Evolutionary conservation across 306 rosid species (phyloP).

Genomic region (Cicer chorassanicum): DNA sequence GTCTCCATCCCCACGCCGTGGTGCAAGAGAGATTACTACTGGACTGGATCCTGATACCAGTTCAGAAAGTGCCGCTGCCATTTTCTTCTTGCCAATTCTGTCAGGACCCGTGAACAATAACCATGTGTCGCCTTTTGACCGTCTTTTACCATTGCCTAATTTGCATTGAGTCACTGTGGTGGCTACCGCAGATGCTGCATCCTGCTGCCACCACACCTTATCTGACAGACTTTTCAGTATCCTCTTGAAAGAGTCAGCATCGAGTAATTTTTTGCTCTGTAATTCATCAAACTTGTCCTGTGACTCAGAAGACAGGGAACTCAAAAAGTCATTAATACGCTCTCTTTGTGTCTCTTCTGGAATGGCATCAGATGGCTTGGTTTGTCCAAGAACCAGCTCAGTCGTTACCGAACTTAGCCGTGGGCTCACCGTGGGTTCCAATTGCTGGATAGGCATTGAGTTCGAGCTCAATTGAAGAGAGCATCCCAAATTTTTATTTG

Average conservation of each 20-base stretch:
- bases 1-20: slow-evolving; percentile 62
- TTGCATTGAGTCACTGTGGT: slow-evolving; percentile 77
- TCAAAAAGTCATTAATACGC: slow-evolving; percentile 66
- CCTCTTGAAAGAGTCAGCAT: slow-evolving; percentile 82
- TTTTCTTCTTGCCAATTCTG: slow-evolving; percentile 89
- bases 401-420: slow-evolving; percentile 70
- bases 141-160: slow-evolving; percentile 72
- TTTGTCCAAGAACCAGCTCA: slow-evolving; percentile 81
- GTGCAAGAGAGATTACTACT: slow-evolving; percentile 63
- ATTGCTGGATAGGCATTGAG: slow-evolving; percentile 50
- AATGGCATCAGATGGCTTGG: slow-evolving; percentile 46
- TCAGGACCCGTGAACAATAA: slow-evolving; percentile 86
- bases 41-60: slow-evolving; percentile 74
- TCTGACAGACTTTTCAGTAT: slow-evolving; percentile 74
- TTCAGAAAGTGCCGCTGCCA: slow-evolving; percentile 90
- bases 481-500: slow-evolving; percentile 67
- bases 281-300: slow-evolving; percentile 62
- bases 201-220: slow-evolving; percentile 99
- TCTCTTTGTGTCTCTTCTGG: slow-evolving; percentile 57
- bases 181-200: slow-evolving; percentile 89
- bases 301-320: slow-evolving; percentile 72
- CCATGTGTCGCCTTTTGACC: slow-evolving; percentile 86
- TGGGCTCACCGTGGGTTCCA: slow-evolving; percentile 48
- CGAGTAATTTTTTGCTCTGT: slow-evolving; percentile 60
- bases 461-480: slow-evolving; percentile 64